Evolutionary conservation across 2,329 filamentous ascomycete genomes (phyloP).

Genomic region (Colletotrichum endophyticum): DNA sequence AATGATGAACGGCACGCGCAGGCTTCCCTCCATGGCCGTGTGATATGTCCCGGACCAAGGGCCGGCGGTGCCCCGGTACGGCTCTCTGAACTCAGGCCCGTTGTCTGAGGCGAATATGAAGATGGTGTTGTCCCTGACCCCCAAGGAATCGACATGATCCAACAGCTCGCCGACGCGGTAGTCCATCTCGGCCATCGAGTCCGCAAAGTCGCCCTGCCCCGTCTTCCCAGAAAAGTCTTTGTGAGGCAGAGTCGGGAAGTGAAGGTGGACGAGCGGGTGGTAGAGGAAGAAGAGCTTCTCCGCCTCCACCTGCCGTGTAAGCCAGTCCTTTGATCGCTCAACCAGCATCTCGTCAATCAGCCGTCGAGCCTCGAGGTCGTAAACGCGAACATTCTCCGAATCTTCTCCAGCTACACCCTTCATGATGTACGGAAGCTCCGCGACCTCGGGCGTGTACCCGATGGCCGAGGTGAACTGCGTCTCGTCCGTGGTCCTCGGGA

Average conservation of each 20-base stretch:
- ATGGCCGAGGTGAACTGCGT: constrained; percentile 36
- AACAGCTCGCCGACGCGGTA: constrained; percentile 33
- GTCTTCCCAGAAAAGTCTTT: constrained; percentile 32
- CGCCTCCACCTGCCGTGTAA: constrained; percentile 26
- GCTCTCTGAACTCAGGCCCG: constrained; percentile 36
- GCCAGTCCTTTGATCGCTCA: constrained; percentile 33
- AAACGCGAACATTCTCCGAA: constrained; percentile 34
- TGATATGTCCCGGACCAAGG: constrained; percentile 40
- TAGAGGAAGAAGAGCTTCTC: constrained; percentile 35
- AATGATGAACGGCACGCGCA: constrained; percentile 39
- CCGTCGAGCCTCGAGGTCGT: constrained; percentile 33
- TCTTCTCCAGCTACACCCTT: constrained; percentile 26
- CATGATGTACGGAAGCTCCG: constrained; percentile 39
- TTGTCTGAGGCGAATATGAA: constrained; percentile 41
- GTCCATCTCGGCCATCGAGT: constrained; percentile 39
- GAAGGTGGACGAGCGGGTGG: constrained; percentile 36
- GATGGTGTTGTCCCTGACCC: constrained; percentile 32
- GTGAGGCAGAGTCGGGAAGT: constrained; percentile 37
- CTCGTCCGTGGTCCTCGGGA: constrained; percentile 39
- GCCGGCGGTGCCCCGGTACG: constrained; percentile 35
- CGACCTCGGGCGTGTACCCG: constrained; percentile 35
- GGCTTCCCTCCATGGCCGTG: constrained; percentile 39
- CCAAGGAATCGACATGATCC: constrained; percentile 33
- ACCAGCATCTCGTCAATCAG: constrained; percentile 37
- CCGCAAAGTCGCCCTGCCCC: constrained; percentile 33